These are phyloP conservation scores for Phaseolus coccineus DNA, from an alignment of 331 rosid species.

Conservation along the genomic window DNA sequence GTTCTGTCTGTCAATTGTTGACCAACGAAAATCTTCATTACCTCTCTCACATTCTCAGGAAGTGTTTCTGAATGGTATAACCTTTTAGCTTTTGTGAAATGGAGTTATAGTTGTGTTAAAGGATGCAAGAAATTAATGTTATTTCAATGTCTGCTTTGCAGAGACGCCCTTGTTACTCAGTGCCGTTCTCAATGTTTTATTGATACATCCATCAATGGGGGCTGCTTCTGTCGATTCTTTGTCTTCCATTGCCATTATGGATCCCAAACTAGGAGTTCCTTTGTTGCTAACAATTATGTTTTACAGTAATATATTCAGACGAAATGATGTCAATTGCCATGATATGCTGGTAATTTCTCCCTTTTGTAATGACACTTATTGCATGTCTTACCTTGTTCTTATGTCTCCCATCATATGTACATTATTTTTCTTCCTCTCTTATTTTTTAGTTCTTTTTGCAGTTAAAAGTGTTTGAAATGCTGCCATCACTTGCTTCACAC, in stretches of 20 bases:
- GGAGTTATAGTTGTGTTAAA: slow-evolving; percentile 38
- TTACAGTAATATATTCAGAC: slow-evolving; percentile 74
- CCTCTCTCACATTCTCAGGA: slow-evolving; percentile 69
- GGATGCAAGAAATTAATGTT: slow-evolving; percentile 39
- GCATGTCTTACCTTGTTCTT: slow-evolving; percentile 25
- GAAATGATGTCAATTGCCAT: slow-evolving; percentile 60
- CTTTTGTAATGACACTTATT: slow-evolving; percentile 37
- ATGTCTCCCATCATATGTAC: slow-evolving; percentile 40
- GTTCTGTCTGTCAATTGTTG: slow-evolving; percentile 67
- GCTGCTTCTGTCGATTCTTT: slow-evolving; percentile 69
- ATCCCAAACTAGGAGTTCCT: slow-evolving; percentile 85
- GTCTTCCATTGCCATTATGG: slow-evolving; percentile 76
- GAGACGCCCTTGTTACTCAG: slow-evolving; percentile 75
- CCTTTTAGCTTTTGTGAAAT: slow-evolving; percentile 27
- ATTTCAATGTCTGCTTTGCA: slow-evolving; percentile 47
- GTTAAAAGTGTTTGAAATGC: slow-evolving; percentile 79
- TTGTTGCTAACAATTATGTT: slow-evolving; percentile 78
- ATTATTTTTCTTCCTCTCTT: slow-evolving; percentile 18
- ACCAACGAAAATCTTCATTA: slow-evolving; percentile 65
- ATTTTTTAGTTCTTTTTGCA: slow-evolving; percentile 56
- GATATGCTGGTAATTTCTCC: slow-evolving; percentile 74
- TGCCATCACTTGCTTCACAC: slow-evolving; percentile 91
- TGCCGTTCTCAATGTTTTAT: slow-evolving; percentile 71
- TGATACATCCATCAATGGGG: slow-evolving; percentile 73
- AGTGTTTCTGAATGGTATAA: slow-evolving; percentile 70